Evolutionary conservation across 208 protist genomes (phyloP), one percentile per base, ranked within the genome.

Genomic region (Crithidia mellificae): DNA sequence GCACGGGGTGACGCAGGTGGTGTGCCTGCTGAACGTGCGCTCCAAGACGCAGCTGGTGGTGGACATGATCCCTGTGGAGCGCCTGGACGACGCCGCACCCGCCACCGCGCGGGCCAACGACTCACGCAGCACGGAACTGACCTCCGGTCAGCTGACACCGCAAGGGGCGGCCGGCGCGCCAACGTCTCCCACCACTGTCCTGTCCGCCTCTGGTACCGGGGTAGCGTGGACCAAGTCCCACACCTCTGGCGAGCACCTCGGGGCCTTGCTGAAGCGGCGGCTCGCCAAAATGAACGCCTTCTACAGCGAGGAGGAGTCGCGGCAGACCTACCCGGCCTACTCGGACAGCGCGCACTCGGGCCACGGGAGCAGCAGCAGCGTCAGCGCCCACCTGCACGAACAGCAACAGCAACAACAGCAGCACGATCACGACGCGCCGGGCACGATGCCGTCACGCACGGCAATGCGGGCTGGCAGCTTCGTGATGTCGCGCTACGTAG

Each of bases 21-120:
- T 66, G 7, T 84, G 80, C 53, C 57, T 72, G 51, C 57, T 87
- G 29, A 82, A 79, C 62, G 74, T 80, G 8, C 51, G 76, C 25
- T 57, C 62, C 34, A 79, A 79, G 65, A 71, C 68, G 34, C 73
- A 82, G 63, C 55, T 83, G 32, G 74, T 77, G 49, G 66, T 76
- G 7, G 73, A 83, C 30, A 62, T 81, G 49, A 55, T 81, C n/a
- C 70, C 68, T 22, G 58, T 79, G 62, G 53, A 53, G 14, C 25
- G 30, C 8, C 74, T 79, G 6, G 55, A 72, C 6, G 66, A 61
- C 14, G 8, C 41, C 6, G 20, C 46, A n/a, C n/a, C n/a, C n/a
- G n/a, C n/a, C n/a, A n/a, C n/a, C 7, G 34, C 34, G 22, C 30
- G 22, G 25, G 5, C 51, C 1, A 55, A 34, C 59, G n/a, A 6